phyloP scores from a whole-genome alignment of 164 flowering plant genomes.

The Magnolia sinica region DNA sequence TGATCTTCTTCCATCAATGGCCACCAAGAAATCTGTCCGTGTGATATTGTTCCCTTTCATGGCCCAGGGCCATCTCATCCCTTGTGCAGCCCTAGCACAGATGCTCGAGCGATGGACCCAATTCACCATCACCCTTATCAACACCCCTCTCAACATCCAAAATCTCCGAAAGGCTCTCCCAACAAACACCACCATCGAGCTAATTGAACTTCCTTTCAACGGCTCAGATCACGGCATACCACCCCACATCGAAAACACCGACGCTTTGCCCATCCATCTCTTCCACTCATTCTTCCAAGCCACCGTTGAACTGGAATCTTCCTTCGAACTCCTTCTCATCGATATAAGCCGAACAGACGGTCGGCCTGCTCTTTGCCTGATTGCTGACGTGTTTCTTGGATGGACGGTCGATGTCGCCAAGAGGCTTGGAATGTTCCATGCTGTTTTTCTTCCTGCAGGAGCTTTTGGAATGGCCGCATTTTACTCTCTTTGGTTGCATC shows the following conservation, averaged over 20 bases:
- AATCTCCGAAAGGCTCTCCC: no score
- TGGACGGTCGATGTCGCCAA: constrained; percentile 7
- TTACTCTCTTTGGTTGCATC: constrained; percentile 6
- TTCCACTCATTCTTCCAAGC: not conserved
- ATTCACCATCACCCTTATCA: not conserved
- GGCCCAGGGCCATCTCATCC: not conserved
- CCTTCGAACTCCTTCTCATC: not conserved
- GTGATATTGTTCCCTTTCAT: not conserved
- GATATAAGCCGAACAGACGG: not conserved
- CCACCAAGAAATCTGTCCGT: not conserved
- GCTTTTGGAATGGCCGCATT: constrained; percentile 12
- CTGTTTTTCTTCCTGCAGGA: constrained; percentile 5
- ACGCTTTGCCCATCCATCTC: not conserved
- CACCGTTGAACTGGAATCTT: constrained; percentile 1
- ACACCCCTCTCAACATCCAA: no score
- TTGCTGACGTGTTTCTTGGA: constrained; percentile 7
- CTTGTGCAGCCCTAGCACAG: not conserved
- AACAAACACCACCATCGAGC: not conserved
- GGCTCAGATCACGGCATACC: constrained; percentile 10
- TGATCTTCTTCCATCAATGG: not conserved
- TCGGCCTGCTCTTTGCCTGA: constrained; percentile 1
- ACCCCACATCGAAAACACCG: constrained; percentile 11
- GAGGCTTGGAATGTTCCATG: constrained; percentile 2
- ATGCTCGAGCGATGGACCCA: not conserved
- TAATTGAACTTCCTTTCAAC: constrained; percentile 7